A percentile compares a stretch with the other conserved stretches of the same genome.
Evolutionary conservation across 2,329 filamentous ascomycete genomes (phyloP).

Genomic region (Fusarium sp.): DNA sequence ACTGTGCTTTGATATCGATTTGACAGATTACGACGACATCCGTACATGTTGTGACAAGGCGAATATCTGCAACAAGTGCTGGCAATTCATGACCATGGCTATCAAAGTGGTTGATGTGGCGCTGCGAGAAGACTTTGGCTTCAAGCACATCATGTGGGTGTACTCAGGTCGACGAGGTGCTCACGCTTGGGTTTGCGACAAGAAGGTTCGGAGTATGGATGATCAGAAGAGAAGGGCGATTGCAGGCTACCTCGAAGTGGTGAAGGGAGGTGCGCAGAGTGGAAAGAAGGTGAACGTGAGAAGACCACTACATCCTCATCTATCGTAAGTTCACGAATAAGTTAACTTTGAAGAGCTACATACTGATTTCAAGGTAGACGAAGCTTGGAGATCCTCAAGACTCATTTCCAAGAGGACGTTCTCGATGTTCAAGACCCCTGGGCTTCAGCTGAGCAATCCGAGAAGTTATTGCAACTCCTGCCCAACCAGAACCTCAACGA

Average conservation of each 20-base stretch:
- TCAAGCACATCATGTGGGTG: conserved; percentile 97
- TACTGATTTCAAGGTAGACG: conserved; percentile 65
- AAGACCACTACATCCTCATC: conserved; percentile 90
- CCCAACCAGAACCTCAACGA: conserved; percentile 85
- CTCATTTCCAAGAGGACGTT: conserved; percentile 87
- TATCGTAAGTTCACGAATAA: conserved; percentile 69
- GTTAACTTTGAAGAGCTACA: not conserved
- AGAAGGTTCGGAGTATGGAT: conserved; percentile 85
- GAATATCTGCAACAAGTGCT: conserved; percentile 94
- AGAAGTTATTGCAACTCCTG: conserved; percentile 86
- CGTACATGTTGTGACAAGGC: conserved; percentile 95
- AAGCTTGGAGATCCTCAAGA: conserved; percentile 86
- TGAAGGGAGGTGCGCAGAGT: conserved; percentile 88
- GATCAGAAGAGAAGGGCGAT: conserved; percentile 89
- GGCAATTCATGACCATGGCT: conserved; percentile 98
- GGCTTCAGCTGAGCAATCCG: conserved; percentile 76
- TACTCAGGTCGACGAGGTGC: conserved; percentile 97
- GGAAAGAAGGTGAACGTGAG: conserved; percentile 89
- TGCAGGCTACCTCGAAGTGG: conserved; percentile 89
- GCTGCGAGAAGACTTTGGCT: conserved; percentile 94
- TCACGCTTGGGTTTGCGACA: conserved; percentile 98
- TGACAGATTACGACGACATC: conserved; percentile 98
- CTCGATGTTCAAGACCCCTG: conserved; percentile 91
- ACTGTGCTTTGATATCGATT: conserved; percentile 98
- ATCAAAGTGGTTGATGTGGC: conserved; percentile 93